Conservation (phyloP, 2,329 filamentous ascomycete genomes). For the Penicillium polonicum region DNA sequence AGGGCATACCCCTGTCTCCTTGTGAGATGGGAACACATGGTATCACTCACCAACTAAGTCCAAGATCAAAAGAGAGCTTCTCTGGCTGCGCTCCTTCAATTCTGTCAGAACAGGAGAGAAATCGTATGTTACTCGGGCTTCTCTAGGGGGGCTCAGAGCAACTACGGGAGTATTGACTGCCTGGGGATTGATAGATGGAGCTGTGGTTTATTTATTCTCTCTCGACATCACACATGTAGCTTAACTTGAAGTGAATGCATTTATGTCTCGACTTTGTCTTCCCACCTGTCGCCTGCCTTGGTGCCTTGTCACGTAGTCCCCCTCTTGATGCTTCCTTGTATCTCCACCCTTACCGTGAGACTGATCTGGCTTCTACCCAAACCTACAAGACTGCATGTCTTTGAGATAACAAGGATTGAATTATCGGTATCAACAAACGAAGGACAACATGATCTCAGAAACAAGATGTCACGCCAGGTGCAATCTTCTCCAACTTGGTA, state of each 20-base stretch:
- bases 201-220: constrained; percentile 12
- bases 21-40: background rate
- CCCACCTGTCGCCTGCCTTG: no score
- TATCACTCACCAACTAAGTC: constrained; percentile 5
- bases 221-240: background rate
- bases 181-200: constrained; percentile 1
- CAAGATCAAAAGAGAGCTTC: constrained; percentile 11
- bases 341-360: background rate
- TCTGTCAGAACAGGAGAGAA: background rate
- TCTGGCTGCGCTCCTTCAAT: constrained; percentile 9
- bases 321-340: background rate
- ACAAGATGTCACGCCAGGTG: constrained; percentile 8
- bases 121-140: constrained; percentile 4
- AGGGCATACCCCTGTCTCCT: constrained; percentile 9
- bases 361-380: background rate
- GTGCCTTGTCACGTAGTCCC: background rate
- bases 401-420: no score
- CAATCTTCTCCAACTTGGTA: constrained; percentile 13
- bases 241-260: background rate
- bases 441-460: background rate
- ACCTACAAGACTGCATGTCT: background rate
- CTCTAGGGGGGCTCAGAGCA: constrained; percentile 3
- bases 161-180: constrained; percentile 5
- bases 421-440: background rate
- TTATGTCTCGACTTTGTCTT: background rate